Conservation (phyloP, 2,329 filamentous ascomycete genomes). For the Pleoardoris graminearum region DNA sequence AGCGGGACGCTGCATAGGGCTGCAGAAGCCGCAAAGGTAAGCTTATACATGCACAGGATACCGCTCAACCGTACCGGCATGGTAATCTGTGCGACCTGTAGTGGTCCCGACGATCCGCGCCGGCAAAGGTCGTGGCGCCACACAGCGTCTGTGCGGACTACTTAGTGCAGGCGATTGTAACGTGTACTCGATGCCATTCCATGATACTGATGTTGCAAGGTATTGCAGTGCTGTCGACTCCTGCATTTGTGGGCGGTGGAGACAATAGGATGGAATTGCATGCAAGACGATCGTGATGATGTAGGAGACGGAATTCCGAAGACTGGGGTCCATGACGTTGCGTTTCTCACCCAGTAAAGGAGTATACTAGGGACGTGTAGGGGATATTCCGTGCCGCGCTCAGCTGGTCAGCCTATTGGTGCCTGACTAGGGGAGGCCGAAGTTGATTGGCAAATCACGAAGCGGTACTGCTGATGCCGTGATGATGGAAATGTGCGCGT, state of each 20-base stretch:
- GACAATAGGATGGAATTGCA: background rate
- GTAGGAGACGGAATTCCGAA: background rate
- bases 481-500: background rate
- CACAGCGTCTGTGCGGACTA: conserved; percentile 13
- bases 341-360: background rate
- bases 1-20: conserved; percentile 40
- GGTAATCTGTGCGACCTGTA: conserved; percentile 16
- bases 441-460: conserved; percentile 9
- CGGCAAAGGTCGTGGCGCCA: conserved; percentile 10
- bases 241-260: background rate
- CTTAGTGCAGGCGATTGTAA: background rate
- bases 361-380: conserved; percentile 1
- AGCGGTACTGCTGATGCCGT: conserved; percentile 14
- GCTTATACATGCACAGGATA: conserved; percentile 24
- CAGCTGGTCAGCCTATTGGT: conserved; percentile 30
- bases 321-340: background rate
- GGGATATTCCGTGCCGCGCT: conserved; percentile 15
- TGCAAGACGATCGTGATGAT: conserved; percentile 2
- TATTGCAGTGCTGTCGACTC: no score
- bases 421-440: conserved; percentile 11
- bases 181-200: background rate
- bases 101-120: conserved; percentile 17
- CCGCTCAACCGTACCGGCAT: conserved; percentile 7
- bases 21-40: conserved; percentile 35
- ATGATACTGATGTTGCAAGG: background rate